Conservation (phyloP, 176 grass and related monocot species). For the Elymus sibiricus region DNA sequence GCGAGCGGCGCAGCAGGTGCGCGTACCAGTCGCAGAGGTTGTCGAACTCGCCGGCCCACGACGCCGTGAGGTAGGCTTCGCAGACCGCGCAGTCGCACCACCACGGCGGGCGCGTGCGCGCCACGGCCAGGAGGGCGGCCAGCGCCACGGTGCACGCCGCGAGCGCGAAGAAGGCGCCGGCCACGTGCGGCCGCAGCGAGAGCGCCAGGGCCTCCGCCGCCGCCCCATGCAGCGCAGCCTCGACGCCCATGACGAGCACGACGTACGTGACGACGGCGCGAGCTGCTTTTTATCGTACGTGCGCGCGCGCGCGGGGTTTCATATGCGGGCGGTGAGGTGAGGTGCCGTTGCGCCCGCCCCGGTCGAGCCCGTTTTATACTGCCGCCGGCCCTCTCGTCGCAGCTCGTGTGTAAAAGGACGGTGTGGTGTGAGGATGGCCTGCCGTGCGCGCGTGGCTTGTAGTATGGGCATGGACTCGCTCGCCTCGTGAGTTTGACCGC, state of each 20-base stretch:
- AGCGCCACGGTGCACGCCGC: conserved; percentile 43
- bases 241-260: conserved; percentile 15
- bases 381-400: not conserved
- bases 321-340: not conserved
- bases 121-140: conserved; percentile 35
- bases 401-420: conserved; percentile 7
- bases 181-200: conserved; percentile 41
- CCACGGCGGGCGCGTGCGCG: conserved; percentile 43
- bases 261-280: not conserved
- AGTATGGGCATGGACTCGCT: not conserved
- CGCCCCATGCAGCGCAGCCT: conserved; percentile 12
- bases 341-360: not conserved
- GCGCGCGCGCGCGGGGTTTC: conserved; percentile 15
- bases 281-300: not conserved
- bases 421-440: not conserved
- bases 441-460: not conserved
- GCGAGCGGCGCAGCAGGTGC: conserved; percentile 71
- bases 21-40: conserved; percentile 91
- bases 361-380: conserved; percentile 37
- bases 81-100: conserved; percentile 75
- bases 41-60: conserved; percentile 65
- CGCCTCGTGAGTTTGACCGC: conserved; percentile 10
- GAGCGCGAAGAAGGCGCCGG: conserved; percentile 40
- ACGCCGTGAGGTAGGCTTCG: conserved; percentile 66
- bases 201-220: conserved; percentile 7